Evolutionary conservation across 2,329 filamentous ascomycete genomes (phyloP).

Genomic region (Graphium sp.): DNA sequence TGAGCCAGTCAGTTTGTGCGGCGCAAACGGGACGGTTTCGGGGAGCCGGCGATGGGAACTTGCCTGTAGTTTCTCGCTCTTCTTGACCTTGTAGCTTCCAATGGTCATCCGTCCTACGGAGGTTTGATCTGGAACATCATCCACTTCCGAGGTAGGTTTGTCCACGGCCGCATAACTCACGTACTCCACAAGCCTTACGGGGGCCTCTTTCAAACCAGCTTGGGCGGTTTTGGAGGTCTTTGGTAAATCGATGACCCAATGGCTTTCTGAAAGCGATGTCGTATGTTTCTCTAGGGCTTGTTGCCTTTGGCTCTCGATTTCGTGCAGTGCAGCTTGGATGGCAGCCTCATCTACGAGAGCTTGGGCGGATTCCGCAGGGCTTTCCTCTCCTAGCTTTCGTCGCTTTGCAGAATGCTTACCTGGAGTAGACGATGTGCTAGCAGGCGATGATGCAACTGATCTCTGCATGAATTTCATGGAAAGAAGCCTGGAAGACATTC

Average conservation of each 20-base stretch:
- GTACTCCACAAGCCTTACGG: conserved; percentile 2
- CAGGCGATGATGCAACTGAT: conserved; percentile 23
- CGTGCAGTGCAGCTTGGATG: conserved; percentile 45
- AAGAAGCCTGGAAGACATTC: conserved; percentile 77
- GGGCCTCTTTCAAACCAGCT: conserved; percentile 7
- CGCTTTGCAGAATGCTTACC: conserved; percentile 44
- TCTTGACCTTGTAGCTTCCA: conserved; percentile 3
- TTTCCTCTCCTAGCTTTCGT: conserved; percentile 28
- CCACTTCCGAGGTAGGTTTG: neutral
- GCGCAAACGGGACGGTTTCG: too few relatives aligned
- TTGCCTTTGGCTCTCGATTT: conserved; percentile 49
- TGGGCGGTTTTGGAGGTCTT: conserved; percentile 12
- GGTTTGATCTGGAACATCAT: conserved; percentile 1
- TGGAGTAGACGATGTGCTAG: conserved; percentile 23
- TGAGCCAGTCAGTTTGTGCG: neutral
- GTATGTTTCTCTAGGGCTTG: conserved; percentile 44
- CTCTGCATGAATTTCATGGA: conserved; percentile 99
- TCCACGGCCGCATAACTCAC: conserved; percentile 2
- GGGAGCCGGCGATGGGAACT: neutral
- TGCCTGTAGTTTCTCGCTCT: conserved; percentile 1
- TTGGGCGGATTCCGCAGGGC: neutral
- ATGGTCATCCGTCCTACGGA: conserved; percentile 1
- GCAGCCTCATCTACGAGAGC: conserved; percentile 20
- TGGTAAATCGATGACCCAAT: conserved; percentile 52
- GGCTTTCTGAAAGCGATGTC: conserved; percentile 48